A percentile compares a stretch with the other conserved stretches of the same genome.
Evolutionary conservation across 768 basidiomycete species (phyloP).

Genomic region (Pisolithus microcarpus): DNA sequence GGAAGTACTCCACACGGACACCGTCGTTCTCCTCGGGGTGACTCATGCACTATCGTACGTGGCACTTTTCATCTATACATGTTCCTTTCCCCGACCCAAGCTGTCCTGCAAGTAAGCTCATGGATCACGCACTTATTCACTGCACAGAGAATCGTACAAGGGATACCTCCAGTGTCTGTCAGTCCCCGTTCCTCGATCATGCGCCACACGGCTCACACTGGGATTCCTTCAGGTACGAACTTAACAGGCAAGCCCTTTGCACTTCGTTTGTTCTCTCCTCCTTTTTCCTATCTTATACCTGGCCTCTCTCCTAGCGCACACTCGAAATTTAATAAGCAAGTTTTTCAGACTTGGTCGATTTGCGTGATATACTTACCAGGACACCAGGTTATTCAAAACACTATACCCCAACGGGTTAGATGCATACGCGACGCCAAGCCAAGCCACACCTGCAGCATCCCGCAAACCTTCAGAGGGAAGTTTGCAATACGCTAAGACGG

Average conservation of each 20-base stretch:
- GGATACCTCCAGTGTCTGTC: slow-evolving; percentile 76
- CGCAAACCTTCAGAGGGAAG: slow-evolving; percentile 26
- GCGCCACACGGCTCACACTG: not conserved
- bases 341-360: not conserved
- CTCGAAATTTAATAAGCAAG: slow-evolving; percentile 65
- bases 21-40: slow-evolving; percentile 61
- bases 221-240: slow-evolving; percentile 30
- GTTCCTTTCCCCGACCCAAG: too few relatives aligned
- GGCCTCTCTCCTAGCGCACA: slow-evolving; percentile 44
- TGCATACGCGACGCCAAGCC: slow-evolving; percentile 32
- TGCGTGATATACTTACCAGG: not conserved
- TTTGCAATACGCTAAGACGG: slow-evolving; percentile 1
- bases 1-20: slow-evolving; percentile 71
- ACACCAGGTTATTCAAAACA: slow-evolving; percentile 50
- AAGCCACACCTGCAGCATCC: slow-evolving; percentile 27
- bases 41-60: slow-evolving; percentile 62
- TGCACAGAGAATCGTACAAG: slow-evolving; percentile 60
- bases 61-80: not conserved
- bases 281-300: not conserved
- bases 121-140: too few relatives aligned
- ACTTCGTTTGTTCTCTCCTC: slow-evolving; percentile 2
- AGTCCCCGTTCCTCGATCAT: slow-evolving; percentile 17
- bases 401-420: slow-evolving; percentile 60
- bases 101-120: not conserved
- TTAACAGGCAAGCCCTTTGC: slow-evolving; percentile 44